Evolutionary conservation across 371 early-diverging fungal species (phyloP).

Genomic region (Mortierella sp.): DNA sequence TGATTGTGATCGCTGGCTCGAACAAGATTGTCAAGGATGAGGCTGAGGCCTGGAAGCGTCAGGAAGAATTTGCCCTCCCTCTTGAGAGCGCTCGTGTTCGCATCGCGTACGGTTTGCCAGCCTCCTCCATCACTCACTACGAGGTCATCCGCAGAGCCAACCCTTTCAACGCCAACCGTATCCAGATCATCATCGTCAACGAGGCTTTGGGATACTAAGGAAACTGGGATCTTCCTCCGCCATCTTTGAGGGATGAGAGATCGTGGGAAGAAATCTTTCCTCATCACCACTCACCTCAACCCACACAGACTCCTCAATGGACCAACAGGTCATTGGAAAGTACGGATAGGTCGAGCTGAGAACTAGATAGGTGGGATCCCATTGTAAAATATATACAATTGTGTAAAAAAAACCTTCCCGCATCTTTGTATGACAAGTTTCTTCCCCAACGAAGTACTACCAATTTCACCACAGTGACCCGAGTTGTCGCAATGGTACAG

Average conservation of each 20-base stretch:
- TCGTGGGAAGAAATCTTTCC: neutral
- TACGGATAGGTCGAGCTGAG: too few relatives aligned
- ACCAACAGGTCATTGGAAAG: too few relatives aligned
- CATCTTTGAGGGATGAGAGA: too few relatives aligned
- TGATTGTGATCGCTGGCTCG: conserved; percentile 52
- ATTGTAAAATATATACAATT: too few relatives aligned
- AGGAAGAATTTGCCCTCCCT: conserved; percentile 25
- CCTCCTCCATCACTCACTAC: conserved; percentile 38
- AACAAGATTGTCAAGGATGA: conserved; percentile 56
- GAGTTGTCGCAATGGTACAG: neutral
- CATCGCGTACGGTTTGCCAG: conserved; percentile 51
- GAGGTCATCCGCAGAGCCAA: conserved; percentile 32
- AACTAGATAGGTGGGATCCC: too few relatives aligned
- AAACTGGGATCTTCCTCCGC: neutral
- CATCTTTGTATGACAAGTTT: too few relatives aligned
- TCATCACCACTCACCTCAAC: too few relatives aligned
- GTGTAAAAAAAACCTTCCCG: too few relatives aligned
- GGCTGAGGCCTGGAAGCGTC: conserved; percentile 49
- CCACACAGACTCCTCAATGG: neutral
- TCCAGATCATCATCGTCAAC: conserved; percentile 51
- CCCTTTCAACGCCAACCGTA: conserved; percentile 43
- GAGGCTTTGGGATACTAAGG: conserved; percentile 55
- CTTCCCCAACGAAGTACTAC: too few relatives aligned
- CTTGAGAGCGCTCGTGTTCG: conserved; percentile 53
- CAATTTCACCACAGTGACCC: neutral